phyloP scores from a whole-genome alignment of 2,329 filamentous ascomycete species.

The Cytospora leucostoma region DNA sequence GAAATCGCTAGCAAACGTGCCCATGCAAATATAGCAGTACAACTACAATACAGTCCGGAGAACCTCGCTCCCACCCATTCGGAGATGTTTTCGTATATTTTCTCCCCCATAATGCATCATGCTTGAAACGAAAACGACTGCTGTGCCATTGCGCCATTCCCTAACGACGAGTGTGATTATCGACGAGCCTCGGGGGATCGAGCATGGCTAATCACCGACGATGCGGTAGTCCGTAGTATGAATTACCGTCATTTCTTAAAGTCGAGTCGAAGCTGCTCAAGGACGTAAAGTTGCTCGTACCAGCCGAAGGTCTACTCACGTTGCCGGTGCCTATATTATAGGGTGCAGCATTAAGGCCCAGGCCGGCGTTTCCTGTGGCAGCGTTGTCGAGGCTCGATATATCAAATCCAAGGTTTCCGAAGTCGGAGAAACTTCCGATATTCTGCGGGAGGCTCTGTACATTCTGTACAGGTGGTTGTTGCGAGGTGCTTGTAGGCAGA shows the following conservation, averaged over 20 bases:
- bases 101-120: neutral
- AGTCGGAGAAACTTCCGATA: constrained; percentile 31
- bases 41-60: constrained; percentile 13
- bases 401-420: constrained; percentile 34
- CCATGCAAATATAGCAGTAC: constrained; percentile 4
- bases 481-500: constrained; percentile 21
- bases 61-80: neutral
- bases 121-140: neutral
- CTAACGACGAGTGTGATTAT: neutral
- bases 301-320: constrained; percentile 33
- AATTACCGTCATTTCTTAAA: constrained; percentile 25
- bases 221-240: constrained; percentile 31
- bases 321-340: constrained; percentile 34
- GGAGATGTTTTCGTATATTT: too few relatives aligned
- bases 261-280: constrained; percentile 35
- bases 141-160: neutral
- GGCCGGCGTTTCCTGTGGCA: constrained; percentile 28
- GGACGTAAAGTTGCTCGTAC: constrained; percentile 29
- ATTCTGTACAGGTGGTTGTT: constrained; percentile 24
- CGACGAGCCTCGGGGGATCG: neutral
- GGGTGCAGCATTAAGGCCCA: constrained; percentile 32
- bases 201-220: constrained; percentile 28
- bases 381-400: constrained; percentile 35
- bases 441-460: constrained; percentile 28
- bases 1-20: constrained; percentile 11